Percentiles rank a stretch among this genome's conserved stretches.
phyloP scores from a whole-genome alignment of 78 protist genomes.

The Creolimax fragrantissima region DNA sequence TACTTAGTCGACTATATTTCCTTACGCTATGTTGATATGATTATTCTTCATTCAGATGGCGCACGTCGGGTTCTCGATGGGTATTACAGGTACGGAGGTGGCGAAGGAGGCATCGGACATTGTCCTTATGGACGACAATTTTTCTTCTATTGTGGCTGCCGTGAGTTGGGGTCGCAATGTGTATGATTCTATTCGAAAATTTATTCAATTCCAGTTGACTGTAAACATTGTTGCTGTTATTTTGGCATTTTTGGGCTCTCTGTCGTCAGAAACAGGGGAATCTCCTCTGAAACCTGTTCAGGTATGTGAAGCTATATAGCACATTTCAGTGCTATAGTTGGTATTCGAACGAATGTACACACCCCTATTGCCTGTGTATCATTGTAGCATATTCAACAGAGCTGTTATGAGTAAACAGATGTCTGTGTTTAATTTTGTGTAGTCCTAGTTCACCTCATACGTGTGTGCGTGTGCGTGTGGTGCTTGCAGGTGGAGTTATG shows the following conservation, averaged over 20 bases:
- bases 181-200: slow-evolving; percentile 80
- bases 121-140: slow-evolving; percentile 90
- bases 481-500: no score
- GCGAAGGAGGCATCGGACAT: slow-evolving; percentile 77
- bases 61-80: slow-evolving; percentile 97
- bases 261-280: background rate
- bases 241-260: slow-evolving; percentile 70
- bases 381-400: background rate
- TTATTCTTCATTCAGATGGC: slow-evolving; percentile 60
- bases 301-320: slow-evolving; percentile 98
- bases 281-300: slow-evolving; percentile 85
- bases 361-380: background rate
- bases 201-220: slow-evolving; percentile 94
- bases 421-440: no score
- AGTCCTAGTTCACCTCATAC: no score
- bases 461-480: no score
- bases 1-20: no score
- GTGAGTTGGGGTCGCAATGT: slow-evolving; percentile 94
- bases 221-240: slow-evolving; percentile 80
- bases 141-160: slow-evolving; percentile 77
- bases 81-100: slow-evolving; percentile 70
- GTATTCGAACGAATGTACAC: slow-evolving; percentile 59
- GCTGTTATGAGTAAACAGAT: background rate
- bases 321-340: slow-evolving; percentile 96
- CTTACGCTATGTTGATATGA: no score